Evolutionary conservation across 2,329 filamentous ascomycete genomes (phyloP).

Genomic region (Trichothecium sympodiale): DNA sequence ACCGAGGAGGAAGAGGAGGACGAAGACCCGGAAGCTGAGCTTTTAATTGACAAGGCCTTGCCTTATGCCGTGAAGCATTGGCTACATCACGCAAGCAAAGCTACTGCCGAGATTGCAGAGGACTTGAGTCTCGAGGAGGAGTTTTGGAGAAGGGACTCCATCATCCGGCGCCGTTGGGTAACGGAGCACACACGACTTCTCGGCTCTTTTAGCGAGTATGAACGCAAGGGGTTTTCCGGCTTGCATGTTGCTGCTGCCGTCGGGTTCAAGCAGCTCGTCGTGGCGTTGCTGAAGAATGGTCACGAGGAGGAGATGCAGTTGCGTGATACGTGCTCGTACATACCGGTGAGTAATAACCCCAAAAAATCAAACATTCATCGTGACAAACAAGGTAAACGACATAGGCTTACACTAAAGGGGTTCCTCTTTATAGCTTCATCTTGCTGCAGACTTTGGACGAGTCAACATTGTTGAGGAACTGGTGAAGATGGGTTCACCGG

Average conservation of each 20-base stretch:
- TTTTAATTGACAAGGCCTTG: slow-evolving; percentile 14
- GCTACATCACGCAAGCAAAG: slow-evolving; percentile 28
- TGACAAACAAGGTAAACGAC: no score
- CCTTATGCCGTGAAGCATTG: slow-evolving; percentile 28
- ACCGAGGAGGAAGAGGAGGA: slow-evolving; percentile 11
- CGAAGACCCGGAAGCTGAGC: slow-evolving; percentile 16
- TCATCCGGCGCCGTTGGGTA: slow-evolving; percentile 25
- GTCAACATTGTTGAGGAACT: slow-evolving; percentile 24
- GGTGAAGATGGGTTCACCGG: slow-evolving; percentile 18
- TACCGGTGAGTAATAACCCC: slow-evolving; percentile 24
- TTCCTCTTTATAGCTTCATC: slow-evolving; percentile 14
- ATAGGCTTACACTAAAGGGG: no score
- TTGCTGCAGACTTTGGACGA: slow-evolving; percentile 18
- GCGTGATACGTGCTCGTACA: slow-evolving; percentile 18
- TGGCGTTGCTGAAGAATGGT: slow-evolving; percentile 24
- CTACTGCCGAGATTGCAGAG: slow-evolving; percentile 29
- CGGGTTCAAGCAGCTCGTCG: slow-evolving; percentile 26
- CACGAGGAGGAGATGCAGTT: slow-evolving; percentile 21
- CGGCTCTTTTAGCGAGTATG: slow-evolving; percentile 16
- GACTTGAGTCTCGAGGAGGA: slow-evolving; percentile 23
- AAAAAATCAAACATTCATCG: no score
- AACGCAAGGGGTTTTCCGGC: slow-evolving; percentile 18
- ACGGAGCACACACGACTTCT: slow-evolving; percentile 21
- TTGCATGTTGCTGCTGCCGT: slow-evolving; percentile 26
- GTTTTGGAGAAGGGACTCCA: slow-evolving; percentile 26